phyloP scores from a whole-genome alignment of 371 early-diverging fungal genomes.

The Smittium mucronatum region DNA sequence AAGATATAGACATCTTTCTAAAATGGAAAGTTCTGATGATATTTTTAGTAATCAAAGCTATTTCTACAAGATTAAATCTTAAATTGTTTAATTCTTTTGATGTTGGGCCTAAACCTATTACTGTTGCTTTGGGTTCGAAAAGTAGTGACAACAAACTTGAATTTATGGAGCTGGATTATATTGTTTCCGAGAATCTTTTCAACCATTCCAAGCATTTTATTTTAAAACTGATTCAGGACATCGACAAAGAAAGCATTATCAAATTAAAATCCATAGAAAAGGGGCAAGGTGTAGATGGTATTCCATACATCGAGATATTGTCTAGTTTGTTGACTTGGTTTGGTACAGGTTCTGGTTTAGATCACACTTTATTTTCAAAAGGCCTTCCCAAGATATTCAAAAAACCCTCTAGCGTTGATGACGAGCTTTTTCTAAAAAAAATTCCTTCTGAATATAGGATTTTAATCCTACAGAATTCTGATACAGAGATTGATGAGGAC shows the following conservation, averaged over 20 bases:
- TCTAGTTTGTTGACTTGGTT: neutral
- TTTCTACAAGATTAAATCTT: neutral
- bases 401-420: neutral
- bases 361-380: neutral
- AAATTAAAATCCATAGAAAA: neutral
- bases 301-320: neutral
- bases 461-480: too few relatives aligned
- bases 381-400: neutral
- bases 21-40: neutral
- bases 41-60: neutral
- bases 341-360: neutral
- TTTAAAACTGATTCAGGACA: neutral
- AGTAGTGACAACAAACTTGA: neutral
- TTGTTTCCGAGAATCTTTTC: neutral
- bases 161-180: neutral
- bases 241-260: neutral
- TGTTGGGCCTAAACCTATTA: neutral
- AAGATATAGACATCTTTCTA: neutral
- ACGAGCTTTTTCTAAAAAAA: neutral
- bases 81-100: neutral
- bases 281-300: neutral
- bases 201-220: neutral
- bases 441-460: too few relatives aligned
- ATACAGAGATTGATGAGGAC: too few relatives aligned
- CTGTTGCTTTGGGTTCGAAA: slow-evolving; percentile 1